These are phyloP conservation scores for Fraxinus velutina DNA, from an alignment of 305 asterid genomes.

Conservation along the genomic window DNA sequence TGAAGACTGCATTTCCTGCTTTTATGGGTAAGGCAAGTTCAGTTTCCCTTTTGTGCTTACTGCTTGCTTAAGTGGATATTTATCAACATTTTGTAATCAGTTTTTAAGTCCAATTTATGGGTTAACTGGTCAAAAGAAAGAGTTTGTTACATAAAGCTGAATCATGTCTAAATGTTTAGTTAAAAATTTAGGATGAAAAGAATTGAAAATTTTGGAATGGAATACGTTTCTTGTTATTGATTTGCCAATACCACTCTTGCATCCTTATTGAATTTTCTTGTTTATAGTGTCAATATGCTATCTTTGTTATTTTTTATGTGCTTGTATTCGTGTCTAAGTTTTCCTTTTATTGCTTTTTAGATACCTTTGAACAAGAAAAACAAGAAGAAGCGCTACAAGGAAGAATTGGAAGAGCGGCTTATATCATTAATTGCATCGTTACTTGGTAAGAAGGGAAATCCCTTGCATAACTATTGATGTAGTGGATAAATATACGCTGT, in stretches of 20 bases:
- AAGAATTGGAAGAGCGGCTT: constrained; percentile 93
- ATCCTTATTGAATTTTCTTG: neutral
- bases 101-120: neutral
- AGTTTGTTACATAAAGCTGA: neutral
- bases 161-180: neutral
- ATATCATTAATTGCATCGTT: constrained; percentile 82
- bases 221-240: neutral
- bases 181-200: neutral
- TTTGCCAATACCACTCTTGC: neutral
- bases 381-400: constrained; percentile 66
- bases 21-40: constrained; percentile 99
- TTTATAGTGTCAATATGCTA: neutral
- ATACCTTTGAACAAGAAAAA: constrained; percentile 87
- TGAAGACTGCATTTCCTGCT: constrained; percentile 98
- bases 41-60: constrained; percentile 20
- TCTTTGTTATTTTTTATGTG: neutral
- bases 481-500: neutral
- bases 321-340: constrained; percentile 4
- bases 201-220: constrained; percentile 3
- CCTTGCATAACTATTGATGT: constrained; percentile 16
- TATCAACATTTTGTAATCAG: neutral
- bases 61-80: neutral
- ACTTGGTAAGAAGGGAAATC: constrained; percentile 68
- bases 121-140: neutral
- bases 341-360: constrained; percentile 35